Evolutionary conservation across 2,329 filamentous ascomycete genomes (phyloP).

Genomic region (Monosporascus sp.): DNA sequence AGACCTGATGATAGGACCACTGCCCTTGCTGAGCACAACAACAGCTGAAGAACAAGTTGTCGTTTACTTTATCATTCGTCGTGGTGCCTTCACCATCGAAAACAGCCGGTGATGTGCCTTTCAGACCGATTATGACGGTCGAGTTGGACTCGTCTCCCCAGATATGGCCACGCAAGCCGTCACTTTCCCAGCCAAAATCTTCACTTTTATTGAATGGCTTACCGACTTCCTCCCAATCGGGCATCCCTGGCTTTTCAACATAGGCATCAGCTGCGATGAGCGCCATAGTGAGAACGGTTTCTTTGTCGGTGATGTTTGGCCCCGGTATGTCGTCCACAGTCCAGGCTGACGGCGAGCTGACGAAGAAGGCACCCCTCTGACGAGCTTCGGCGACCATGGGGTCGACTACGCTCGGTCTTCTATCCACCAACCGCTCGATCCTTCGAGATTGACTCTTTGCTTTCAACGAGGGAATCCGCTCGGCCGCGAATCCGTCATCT

Average conservation of each 20-base stretch:
- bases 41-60: slow-evolving; percentile 97
- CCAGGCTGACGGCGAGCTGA: slow-evolving; percentile 73
- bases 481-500: slow-evolving; percentile 51
- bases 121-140: slow-evolving; percentile 86
- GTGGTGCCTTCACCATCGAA: slow-evolving; percentile 97
- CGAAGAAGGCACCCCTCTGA: slow-evolving; percentile 60
- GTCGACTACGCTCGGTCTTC: slow-evolving; percentile 72
- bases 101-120: slow-evolving; percentile 84
- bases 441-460: slow-evolving; percentile 60
- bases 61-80: slow-evolving; percentile 95
- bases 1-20: slow-evolving; percentile 86
- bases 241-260: slow-evolving; percentile 63
- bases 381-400: slow-evolving; percentile 70
- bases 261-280: slow-evolving; percentile 90
- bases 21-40: slow-evolving; percentile 93
- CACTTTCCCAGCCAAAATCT: slow-evolving; percentile 88
- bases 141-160: slow-evolving; percentile 82
- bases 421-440: slow-evolving; percentile 79
- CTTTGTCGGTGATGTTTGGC: slow-evolving; percentile 80
- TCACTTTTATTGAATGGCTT: slow-evolving; percentile 77
- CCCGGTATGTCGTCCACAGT: slow-evolving; percentile 71
- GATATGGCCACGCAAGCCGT: slow-evolving; percentile 87
- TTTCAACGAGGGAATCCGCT: slow-evolving; percentile 48
- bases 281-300: slow-evolving; percentile 78
- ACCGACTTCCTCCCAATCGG: slow-evolving; percentile 80